Conservation (phyloP, 495 filamentous ascomycete species). For the Hypoxylon intermedium region DNA sequence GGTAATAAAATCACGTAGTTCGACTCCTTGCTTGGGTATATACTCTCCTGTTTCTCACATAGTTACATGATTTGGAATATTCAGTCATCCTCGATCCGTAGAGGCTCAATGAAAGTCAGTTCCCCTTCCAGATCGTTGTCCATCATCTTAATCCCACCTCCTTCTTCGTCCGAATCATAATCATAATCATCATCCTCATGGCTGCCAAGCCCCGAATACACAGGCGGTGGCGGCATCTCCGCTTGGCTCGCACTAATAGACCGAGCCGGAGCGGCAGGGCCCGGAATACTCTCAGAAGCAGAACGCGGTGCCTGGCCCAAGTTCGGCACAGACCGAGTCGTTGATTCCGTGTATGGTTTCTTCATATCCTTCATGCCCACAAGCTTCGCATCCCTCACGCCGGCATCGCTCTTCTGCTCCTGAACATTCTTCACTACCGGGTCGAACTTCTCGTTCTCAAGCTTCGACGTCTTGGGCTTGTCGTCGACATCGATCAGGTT, state of each 20-base stretch:
- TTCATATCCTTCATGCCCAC: conserved; percentile 11
- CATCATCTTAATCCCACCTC: conserved; percentile 58
- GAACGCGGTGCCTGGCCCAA: neutral
- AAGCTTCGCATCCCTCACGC: conserved; percentile 49
- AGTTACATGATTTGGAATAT: neutral
- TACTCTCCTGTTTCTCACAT: neutral
- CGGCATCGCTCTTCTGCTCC: conserved; percentile 56
- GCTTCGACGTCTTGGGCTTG: conserved; percentile 41
- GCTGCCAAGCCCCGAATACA: conserved; percentile 19
- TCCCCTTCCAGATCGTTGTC: conserved; percentile 55
- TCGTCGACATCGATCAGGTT: conserved; percentile 61
- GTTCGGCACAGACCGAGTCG: neutral
- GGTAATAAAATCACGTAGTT: neutral
- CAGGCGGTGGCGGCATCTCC: conserved; percentile 16
- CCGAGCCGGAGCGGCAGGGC: neutral
- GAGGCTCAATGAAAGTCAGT: conserved; percentile 43
- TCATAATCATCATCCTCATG: conserved; percentile 48
- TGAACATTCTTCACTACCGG: conserved; percentile 46
- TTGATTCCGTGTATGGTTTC: neutral
- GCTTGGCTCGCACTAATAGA: neutral
- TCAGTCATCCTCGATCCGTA: conserved; percentile 32
- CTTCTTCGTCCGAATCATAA: conserved; percentile 53
- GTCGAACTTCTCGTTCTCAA: conserved; percentile 30
- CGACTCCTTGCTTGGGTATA: conserved; percentile 12
- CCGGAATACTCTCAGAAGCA: neutral